A percentile compares a stretch with the other conserved stretches of the same genome.
Conservation (phyloP, 148 eudicot species). For the Fagopyrum esculentum region DNA sequence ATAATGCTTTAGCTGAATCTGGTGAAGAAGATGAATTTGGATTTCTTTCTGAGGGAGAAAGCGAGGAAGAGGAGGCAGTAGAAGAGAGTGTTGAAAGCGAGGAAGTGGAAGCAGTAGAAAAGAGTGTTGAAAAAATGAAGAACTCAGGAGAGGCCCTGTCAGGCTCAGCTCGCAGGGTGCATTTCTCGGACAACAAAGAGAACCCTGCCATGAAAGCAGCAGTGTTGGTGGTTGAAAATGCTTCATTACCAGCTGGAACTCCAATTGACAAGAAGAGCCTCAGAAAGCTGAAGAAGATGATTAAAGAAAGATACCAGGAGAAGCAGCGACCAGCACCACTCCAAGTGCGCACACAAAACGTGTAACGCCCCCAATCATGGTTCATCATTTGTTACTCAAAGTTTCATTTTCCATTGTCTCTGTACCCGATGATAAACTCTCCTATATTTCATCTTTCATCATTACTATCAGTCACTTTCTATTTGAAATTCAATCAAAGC, state of each 20-base stretch:
- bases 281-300: conserved; percentile 39
- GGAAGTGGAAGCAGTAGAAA: background rate
- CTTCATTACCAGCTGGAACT: conserved; percentile 14
- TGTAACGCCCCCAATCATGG: background rate
- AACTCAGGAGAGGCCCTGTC: background rate
- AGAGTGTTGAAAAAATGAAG: background rate
- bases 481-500: no score
- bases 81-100: background rate
- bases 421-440: no score
- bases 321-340: conserved; percentile 1
- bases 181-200: conserved; percentile 38
- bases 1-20: background rate
- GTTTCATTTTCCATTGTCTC: no score
- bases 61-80: background rate
- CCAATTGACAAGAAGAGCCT: conserved; percentile 27
- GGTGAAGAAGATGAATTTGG: background rate
- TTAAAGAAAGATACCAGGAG: conserved; percentile 16
- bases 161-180: conserved; percentile 18
- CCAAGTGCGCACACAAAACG: background rate
- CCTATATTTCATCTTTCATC: no score
- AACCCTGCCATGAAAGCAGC: conserved; percentile 27
- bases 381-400: no score
- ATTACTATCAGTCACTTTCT: no score
- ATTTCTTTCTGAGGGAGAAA: background rate
- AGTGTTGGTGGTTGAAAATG: conserved; percentile 10